phyloP scores from a whole-genome alignment of 2,329 filamentous ascomycete genomes.

The Fusarium sp. region DNA sequence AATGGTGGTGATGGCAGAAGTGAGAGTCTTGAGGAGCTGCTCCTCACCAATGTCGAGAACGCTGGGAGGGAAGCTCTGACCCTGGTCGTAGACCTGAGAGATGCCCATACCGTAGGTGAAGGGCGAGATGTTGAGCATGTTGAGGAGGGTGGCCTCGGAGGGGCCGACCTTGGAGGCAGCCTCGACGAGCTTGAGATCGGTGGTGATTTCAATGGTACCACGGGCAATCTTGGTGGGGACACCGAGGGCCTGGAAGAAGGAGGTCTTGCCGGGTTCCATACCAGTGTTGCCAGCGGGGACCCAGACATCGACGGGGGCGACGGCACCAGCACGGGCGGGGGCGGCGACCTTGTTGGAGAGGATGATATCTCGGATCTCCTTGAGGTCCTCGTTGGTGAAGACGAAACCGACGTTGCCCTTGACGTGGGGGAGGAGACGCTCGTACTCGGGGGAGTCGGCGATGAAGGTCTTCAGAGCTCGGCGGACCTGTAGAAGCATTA shows the following conservation, averaged over 20 bases:
- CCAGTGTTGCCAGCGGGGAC: slow-evolving; percentile 98
- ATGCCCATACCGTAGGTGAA: slow-evolving; percentile 99
- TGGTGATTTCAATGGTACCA: slow-evolving; percentile 99
- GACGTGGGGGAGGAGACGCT: slow-evolving; percentile 95
- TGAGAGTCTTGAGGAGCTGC: slow-evolving; percentile 89
- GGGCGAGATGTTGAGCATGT: slow-evolving; percentile 99
- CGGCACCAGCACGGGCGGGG: slow-evolving; percentile 95
- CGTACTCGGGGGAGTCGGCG: slow-evolving; percentile 92
- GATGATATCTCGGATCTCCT: slow-evolving; percentile 92
- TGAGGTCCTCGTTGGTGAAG: slow-evolving; percentile 98
- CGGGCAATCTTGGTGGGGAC: slow-evolving; percentile 99
- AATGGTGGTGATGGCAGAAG: slow-evolving; percentile 85
- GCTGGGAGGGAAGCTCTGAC: slow-evolving; percentile 86
- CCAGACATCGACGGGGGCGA: slow-evolving; percentile 94
- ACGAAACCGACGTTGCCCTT: slow-evolving; percentile 99
- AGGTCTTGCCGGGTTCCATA: slow-evolving; percentile 99
- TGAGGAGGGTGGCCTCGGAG: slow-evolving; percentile 98
- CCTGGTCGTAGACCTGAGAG: slow-evolving; percentile 95
- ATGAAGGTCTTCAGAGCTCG: slow-evolving; percentile 98
- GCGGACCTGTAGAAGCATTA: slow-evolving; percentile 73
- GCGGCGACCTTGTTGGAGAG: slow-evolving; percentile 97
- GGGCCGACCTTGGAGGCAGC: slow-evolving; percentile 93
- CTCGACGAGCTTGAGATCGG: slow-evolving; percentile 98
- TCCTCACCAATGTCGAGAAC: slow-evolving; percentile 96
- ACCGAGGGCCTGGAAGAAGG: slow-evolving; percentile 99